Base-by-base conservation (phyloP, 1,284 basidiomycete species). In the Leccinum huronense region DNA sequence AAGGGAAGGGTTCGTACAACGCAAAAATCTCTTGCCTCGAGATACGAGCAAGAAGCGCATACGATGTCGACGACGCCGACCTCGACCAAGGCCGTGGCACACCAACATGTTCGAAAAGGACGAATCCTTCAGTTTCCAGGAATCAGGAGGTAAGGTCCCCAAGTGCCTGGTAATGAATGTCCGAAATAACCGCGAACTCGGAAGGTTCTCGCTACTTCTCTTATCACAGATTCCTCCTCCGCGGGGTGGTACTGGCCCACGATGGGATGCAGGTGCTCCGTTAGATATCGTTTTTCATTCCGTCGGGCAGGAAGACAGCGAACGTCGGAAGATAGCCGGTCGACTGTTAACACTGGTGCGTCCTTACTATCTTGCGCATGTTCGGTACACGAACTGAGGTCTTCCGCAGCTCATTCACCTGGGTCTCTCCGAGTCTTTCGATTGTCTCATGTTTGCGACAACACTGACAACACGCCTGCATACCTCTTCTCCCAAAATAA, bases 181-280 rank as follows among this genome's bases (percentile, higher is more conserved):
- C 63, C 57, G 51, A 60, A 59, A 58, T 68, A 61, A 67, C 66
- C 61, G 10, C 62, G 57, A 38, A 62, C 62, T 45, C 63, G 23
- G 76, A 56, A 80, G 73, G 58, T 80, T 85, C 70, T 90, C 89
- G 3, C 78, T 80, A 5, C 78, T 88, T 33, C 77, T 91, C 45
- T 73, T 90, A 33, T 78, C 80, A n/a, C 88, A 90, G 71, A 82
- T 91, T n/a, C 86, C 88, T 34, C 77, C 79, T 1, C 80, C 85
- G n/a, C 80, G 84, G 66, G 76, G 79, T 59, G 80, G 78, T 57
- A 71, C 72, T 38, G 79, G 78, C 33, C 75, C 80, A 9, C 80
- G 86, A 68, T 88, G 85, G 83, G 86, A 89, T 53, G 79, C 81
- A 10, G 82, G 82, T 54, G 77, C 79, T 51, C 83, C 85, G 3